A percentile compares a stretch with the other conserved stretches of the same genome.
These are phyloP conservation scores for Telopea speciosissima DNA, from an alignment of 177 flowering plant species.

Conservation along the genomic window DNA sequence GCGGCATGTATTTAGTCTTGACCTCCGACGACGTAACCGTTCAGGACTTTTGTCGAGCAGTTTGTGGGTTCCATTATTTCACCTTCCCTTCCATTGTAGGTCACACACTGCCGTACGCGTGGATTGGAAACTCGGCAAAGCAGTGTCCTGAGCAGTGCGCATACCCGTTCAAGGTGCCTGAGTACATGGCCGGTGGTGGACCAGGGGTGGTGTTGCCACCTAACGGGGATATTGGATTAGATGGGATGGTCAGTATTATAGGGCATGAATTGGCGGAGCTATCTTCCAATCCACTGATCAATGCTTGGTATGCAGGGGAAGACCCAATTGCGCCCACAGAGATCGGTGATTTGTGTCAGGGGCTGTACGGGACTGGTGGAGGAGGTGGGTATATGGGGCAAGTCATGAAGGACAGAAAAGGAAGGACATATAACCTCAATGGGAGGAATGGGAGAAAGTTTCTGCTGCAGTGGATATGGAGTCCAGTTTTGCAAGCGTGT, in stretches of 20 bases:
- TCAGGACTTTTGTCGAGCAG: conserved; percentile 64
- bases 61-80: conserved; percentile 74
- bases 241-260: conserved; percentile 57
- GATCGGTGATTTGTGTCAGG: conserved; percentile 51
- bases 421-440: conserved; percentile 37
- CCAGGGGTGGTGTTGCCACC: conserved; percentile 36
- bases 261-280: conserved; percentile 55
- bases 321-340: conserved; percentile 55
- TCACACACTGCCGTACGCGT: conserved; percentile 67
- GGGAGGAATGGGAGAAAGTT: conserved; percentile 26
- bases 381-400: conserved; percentile 57
- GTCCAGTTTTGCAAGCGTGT: conserved; percentile 39
- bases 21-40: conserved; percentile 51
- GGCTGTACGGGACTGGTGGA: conserved; percentile 52
- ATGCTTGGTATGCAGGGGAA: conserved; percentile 61
- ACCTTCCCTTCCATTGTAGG: conserved; percentile 68
- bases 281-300: conserved; percentile 39
- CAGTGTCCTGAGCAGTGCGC: conserved; percentile 73
- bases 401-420: conserved; percentile 38
- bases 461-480: conserved; percentile 58
- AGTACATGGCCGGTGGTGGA: conserved; percentile 46
- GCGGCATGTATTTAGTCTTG: conserved; percentile 55
- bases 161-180: conserved; percentile 63
- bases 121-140: conserved; percentile 63
- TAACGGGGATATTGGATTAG: conserved; percentile 40